Base-by-base conservation (phyloP, 805 yeast species). In the Cyberlindnera maritima region DNA sequence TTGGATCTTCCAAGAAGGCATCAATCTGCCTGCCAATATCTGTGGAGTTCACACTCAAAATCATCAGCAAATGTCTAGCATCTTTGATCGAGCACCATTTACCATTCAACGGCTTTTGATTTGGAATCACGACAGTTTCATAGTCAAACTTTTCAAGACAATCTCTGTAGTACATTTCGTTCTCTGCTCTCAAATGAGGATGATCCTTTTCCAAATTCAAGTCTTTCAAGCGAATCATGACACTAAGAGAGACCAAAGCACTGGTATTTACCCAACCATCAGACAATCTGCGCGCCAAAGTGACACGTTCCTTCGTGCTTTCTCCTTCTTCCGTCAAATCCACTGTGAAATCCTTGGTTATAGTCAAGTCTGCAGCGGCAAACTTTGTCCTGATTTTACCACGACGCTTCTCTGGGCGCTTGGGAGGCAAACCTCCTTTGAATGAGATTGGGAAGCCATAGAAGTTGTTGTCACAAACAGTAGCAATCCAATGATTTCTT, bases 181-280 rank as follows among this genome's bases (percentile, higher is more conserved):
- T 58, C 25, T 51, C 50, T 10, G 46, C 47, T 20, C 53, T 44
- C 53, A 64, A 41, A 36, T 56, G 60, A 2, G 66, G 66, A 45
- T 64, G 66, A 17, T 52, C 56, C 29, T 54, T 42, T 4, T 56
- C 53, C 34, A 56, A 42, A 35, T 52, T 44, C 36, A 59, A 41
- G 17, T 48, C 55, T 4, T 36, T 41, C 11, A 59, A 46, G 19
- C 60, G 49, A 3, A 56, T 15, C 21, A 60, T 21, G 14, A 54
- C 49, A 36, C 59, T 52, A 10, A 46, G 39, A 4, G 46, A 45
- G 2, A 61, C 50, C 10, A 61, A 23, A 0, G 39, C 5, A 28
- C 48, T 49, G 1, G 54, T 62, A 43, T 59, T 61, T 13, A 59
- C 50, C 57, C 56, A 57, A 8, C 62, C 62, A 45, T 61, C 65